These are phyloP conservation scores for Pseudocohnilembus persalinus DNA, from an alignment of 169 alveolate genomes.

Conservation along the genomic window DNA sequence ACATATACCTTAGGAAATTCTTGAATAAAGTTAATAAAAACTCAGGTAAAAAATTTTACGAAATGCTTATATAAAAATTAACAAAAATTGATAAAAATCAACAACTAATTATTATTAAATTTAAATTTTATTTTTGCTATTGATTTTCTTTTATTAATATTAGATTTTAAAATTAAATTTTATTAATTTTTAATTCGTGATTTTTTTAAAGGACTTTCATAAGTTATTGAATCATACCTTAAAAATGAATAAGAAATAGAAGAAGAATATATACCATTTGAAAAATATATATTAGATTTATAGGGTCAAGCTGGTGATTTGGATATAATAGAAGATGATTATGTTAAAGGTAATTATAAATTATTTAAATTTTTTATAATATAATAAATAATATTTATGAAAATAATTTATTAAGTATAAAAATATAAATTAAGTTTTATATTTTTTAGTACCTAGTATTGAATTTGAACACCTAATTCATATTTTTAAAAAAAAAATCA, in stretches of 20 bases:
- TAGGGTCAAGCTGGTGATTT: not conserved
- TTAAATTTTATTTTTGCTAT: too few relatives aligned
- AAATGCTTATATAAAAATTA: too few relatives aligned
- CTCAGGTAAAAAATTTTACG: not conserved
- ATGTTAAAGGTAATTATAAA: not conserved
- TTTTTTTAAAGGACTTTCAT: not conserved
- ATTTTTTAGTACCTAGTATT: not conserved
- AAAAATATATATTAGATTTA: not conserved
- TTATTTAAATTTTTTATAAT: too few relatives aligned
- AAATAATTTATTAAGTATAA: too few relatives aligned
- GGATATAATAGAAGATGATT: not conserved
- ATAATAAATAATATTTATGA: too few relatives aligned
- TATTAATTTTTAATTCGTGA: too few relatives aligned
- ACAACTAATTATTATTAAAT: too few relatives aligned
- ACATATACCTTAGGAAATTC: slow-evolving; percentile 10
- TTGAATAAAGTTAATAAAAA: not conserved
- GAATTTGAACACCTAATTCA: not conserved
- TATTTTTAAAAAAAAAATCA: too few relatives aligned
- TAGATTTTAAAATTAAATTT: too few relatives aligned
- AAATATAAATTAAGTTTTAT: too few relatives aligned
- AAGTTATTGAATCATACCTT: not conserved
- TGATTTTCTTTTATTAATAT: too few relatives aligned
- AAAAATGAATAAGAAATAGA: not conserved
- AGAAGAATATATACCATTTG: not conserved
- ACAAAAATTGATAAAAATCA: too few relatives aligned